Conservation (phyloP, 768 basidiomycete genomes). For the Russula dissimulans region DNA sequence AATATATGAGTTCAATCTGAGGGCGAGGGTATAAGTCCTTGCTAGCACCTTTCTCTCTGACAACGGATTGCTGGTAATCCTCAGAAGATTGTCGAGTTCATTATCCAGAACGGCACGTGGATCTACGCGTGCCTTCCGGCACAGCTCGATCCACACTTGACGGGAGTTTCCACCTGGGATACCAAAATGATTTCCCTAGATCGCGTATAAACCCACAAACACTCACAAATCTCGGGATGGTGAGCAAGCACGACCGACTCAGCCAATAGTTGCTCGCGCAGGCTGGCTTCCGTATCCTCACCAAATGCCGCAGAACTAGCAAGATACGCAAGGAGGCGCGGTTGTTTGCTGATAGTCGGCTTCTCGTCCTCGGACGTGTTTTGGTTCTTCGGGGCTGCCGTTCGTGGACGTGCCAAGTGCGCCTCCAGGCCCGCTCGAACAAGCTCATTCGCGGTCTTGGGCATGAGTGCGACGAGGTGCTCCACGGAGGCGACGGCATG, state of each 20-base stretch:
- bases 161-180: slow-evolving; percentile 38
- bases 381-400: slow-evolving; percentile 22
- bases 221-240: slow-evolving; percentile 57
- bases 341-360: slow-evolving; percentile 39
- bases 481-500: slow-evolving; percentile 37
- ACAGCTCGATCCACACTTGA: slow-evolving; percentile 73
- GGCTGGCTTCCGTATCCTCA: slow-evolving; percentile 32
- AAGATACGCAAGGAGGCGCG: slow-evolving; percentile 44
- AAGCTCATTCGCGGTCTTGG: slow-evolving; percentile 41
- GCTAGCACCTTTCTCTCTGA: slow-evolving; percentile 7
- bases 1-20: neutral
- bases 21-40: slow-evolving; percentile 28
- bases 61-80: neutral
- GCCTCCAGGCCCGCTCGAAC: slow-evolving; percentile 50
- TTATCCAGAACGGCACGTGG: slow-evolving; percentile 50
- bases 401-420: slow-evolving; percentile 36
- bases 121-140: slow-evolving; percentile 58
- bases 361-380: slow-evolving; percentile 31
- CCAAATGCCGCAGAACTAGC: slow-evolving; percentile 41
- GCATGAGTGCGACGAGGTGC: slow-evolving; percentile 30
- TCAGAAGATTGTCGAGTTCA: slow-evolving; percentile 41
- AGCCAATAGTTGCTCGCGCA: slow-evolving; percentile 40
- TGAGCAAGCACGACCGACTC: slow-evolving; percentile 62
- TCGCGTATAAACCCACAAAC: neutral
- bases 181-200: neutral